Evolutionary conservation across 352 stramenopile genomes (phyloP), one percentile per base, ranked within the genome.

Genomic region (Elongisporangium undulatum): DNA sequence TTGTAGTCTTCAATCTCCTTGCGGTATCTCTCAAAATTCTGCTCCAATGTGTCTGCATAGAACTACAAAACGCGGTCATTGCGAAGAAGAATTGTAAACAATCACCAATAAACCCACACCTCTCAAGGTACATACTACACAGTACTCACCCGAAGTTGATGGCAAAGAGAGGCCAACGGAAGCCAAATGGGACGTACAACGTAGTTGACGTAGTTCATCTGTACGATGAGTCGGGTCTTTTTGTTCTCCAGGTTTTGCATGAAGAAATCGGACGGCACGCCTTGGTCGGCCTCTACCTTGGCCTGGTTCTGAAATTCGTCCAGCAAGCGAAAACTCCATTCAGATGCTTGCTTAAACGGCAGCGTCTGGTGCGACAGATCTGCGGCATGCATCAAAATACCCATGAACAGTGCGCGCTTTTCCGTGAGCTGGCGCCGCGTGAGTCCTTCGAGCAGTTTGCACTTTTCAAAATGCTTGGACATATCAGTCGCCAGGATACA

Each of bases 401-500:
- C 75, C 71, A 92, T 86, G 24, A 94, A 61, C 15, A 89, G 12
- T 6, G 66, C 56, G 0, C 73, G 70, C 45, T 89, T 89, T 21
- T 90, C 82, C 0, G 50, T 78, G 2, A 89, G 70, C 29, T 86
- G 79, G 8, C 80, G 69, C 4, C 71, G 71, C 20, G 75, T 83
- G 62, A 90, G 74, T 20, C 70, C 75, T 53, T 92, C 80, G 7
- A 90, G 69, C 12, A 66, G 58, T 19, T 85, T 92, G 58, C 72
- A 88, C 34, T 90, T 85, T 13, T 90, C 74, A 55, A 90, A 90
- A 55, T 94, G 82, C 23, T 80, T 82, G 49, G 69, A 68, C 81
- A 91, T 92, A 65, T 94, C 85, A 10, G 82, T 95, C 12, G 82
- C 69, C 21, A 95, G 66, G 52, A 95, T 93, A 50, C 69, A 87